These are phyloP conservation scores for Physcomitrium patens DNA, from an alignment of 225 moss, liverwort and hornwort species.

Conservation along the genomic window DNA sequence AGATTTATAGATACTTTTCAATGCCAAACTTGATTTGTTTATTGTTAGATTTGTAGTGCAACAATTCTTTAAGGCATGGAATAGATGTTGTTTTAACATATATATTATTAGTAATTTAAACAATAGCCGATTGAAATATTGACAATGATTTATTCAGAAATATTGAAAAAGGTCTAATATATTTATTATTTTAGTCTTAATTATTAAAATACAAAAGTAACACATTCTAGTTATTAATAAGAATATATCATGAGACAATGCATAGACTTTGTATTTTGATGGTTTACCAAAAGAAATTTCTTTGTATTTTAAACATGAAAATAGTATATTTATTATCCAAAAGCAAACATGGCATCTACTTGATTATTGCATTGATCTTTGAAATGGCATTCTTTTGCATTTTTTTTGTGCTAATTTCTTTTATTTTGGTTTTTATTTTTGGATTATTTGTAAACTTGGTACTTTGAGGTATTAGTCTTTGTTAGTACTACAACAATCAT, in stretches of 20 bases:
- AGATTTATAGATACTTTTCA: not conserved
- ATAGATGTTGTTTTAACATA: not conserved
- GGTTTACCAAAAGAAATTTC: too few species aligned
- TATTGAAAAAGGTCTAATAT: conserved; percentile 5
- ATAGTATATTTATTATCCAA: too few species aligned
- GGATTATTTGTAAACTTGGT: too few species aligned
- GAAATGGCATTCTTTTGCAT: too few species aligned
- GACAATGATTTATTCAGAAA: not conserved
- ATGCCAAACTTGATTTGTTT: too few species aligned
- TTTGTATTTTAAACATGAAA: too few species aligned
- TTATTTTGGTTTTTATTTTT: too few species aligned
- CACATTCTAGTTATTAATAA: not conserved
- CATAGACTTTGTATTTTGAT: not conserved
- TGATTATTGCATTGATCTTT: too few species aligned
- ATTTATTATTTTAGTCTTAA: not conserved
- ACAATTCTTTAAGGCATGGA: not conserved
- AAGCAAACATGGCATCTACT: too few species aligned
- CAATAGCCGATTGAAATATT: not conserved
- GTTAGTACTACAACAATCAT: not conserved
- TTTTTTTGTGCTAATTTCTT: too few species aligned
- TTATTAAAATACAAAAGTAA: too few species aligned
- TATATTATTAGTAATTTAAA: not conserved
- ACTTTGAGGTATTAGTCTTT: too few species aligned
- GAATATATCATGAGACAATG: not conserved
- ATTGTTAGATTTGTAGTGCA: not conserved